phyloP scores from a whole-genome alignment of 2,329 filamentous ascomycete species.

The Paecilomyces sp. region DNA sequence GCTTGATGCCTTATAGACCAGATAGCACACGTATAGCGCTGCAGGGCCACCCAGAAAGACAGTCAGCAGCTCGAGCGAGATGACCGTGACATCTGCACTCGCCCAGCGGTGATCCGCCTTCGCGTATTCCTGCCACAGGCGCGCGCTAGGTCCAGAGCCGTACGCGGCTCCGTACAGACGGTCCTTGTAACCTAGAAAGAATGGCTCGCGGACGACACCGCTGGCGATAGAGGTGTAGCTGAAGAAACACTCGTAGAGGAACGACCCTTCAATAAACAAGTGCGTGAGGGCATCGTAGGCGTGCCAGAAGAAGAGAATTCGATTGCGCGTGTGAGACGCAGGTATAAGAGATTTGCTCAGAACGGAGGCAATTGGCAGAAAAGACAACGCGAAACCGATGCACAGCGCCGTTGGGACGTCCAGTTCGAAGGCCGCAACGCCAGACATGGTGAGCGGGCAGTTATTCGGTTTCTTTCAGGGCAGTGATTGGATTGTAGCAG shows the following conservation, averaged over 20 bases:
- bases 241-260: slow-evolving; percentile 92
- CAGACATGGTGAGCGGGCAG: not conserved
- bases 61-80: slow-evolving; percentile 55
- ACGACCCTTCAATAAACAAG: slow-evolving; percentile 82
- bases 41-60: slow-evolving; percentile 53
- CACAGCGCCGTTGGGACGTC: slow-evolving; percentile 46
- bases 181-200: slow-evolving; percentile 48
- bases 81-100: slow-evolving; percentile 50
- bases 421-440: slow-evolving; percentile 22
- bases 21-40: slow-evolving; percentile 51
- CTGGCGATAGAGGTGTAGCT: slow-evolving; percentile 44
- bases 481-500: not conserved
- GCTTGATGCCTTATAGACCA: slow-evolving; percentile 31
- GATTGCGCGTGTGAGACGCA: slow-evolving; percentile 48
- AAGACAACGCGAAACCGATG: slow-evolving; percentile 46
- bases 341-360: slow-evolving; percentile 47
- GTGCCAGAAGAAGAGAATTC: slow-evolving; percentile 89
- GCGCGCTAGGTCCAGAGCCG: slow-evolving; percentile 45
- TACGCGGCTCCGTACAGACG: slow-evolving; percentile 55
- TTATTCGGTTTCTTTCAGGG: not conserved
- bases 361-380: slow-evolving; percentile 48
- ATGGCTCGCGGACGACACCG: slow-evolving; percentile 23
- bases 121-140: slow-evolving; percentile 60
- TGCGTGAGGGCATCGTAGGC: slow-evolving; percentile 88
- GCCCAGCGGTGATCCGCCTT: slow-evolving; percentile 58